A percentile compares a stretch with the other conserved stretches of the same genome.
Conservation (phyloP, 1,284 basidiomycete species). For the Naganishia albida region DNA sequence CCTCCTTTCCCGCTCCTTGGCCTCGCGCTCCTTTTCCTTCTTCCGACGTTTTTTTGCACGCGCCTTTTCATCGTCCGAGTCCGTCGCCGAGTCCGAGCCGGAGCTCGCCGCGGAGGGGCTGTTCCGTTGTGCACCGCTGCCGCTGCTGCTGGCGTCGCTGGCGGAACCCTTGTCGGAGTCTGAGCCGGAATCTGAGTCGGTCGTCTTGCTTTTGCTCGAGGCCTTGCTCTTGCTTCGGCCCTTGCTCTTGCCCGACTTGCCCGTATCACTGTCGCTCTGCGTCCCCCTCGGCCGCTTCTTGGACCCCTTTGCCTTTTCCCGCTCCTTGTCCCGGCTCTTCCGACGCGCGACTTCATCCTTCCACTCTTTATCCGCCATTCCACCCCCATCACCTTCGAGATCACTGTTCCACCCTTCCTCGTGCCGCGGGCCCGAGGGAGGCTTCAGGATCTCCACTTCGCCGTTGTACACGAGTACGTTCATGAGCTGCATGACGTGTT, state of each 20-base stretch:
- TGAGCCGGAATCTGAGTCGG: not conserved
- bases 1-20: slow-evolving; percentile 21
- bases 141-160: slow-evolving; percentile 2
- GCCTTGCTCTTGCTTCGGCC: slow-evolving; percentile 17
- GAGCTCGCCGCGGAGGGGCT: not conserved
- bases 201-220: slow-evolving; percentile 18
- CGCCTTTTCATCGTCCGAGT: slow-evolving; percentile 27
- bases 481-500: slow-evolving; percentile 53
- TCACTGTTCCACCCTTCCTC: slow-evolving; percentile 35
- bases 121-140: not conserved
- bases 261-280: slow-evolving; percentile 25
- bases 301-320: slow-evolving; percentile 27
- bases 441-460: slow-evolving; percentile 50
- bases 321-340: slow-evolving; percentile 26
- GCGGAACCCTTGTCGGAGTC: slow-evolving; percentile 13
- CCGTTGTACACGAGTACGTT: slow-evolving; percentile 52
- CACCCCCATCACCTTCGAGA: slow-evolving; percentile 33
- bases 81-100: slow-evolving; percentile 3
- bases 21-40: slow-evolving; percentile 21
- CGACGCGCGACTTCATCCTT: slow-evolving; percentile 31
- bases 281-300: slow-evolving; percentile 33
- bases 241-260: slow-evolving; percentile 29
- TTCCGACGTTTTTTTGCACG: slow-evolving; percentile 20
- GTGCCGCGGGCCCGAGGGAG: slow-evolving; percentile 40
- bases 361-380: slow-evolving; percentile 35